Conservation (phyloP, 345 rosid species). For the Dipteronia dyeriana region DNA sequence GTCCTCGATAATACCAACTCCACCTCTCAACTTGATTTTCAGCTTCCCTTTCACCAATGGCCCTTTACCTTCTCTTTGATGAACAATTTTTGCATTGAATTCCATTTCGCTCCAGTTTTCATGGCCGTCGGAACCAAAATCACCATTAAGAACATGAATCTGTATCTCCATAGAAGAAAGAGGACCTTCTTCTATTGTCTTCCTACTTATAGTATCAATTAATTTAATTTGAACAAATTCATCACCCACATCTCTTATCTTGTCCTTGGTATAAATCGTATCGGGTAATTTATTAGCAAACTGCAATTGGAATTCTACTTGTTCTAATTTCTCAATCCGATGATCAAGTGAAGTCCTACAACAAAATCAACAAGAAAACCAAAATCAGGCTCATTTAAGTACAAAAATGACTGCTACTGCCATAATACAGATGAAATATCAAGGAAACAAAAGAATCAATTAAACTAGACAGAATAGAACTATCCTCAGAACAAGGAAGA, state of each 20-base stretch:
- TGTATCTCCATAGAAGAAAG: slow-evolving; percentile 34
- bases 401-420: neutral
- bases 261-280: slow-evolving; percentile 60
- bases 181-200: slow-evolving; percentile 36
- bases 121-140: slow-evolving; percentile 43
- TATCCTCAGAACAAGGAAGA: no score
- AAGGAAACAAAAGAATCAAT: no score
- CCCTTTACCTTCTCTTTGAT: slow-evolving; percentile 58
- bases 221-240: slow-evolving; percentile 44
- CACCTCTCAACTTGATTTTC: slow-evolving; percentile 38
- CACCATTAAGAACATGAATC: slow-evolving; percentile 62
- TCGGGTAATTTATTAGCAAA: slow-evolving; percentile 40
- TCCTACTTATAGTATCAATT: slow-evolving; percentile 40
- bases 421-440: no score
- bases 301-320: slow-evolving; percentile 38
- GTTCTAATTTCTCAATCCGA: slow-evolving; percentile 33
- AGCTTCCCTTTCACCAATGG: slow-evolving; percentile 71
- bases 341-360: slow-evolving; percentile 27
- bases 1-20: slow-evolving; percentile 46
- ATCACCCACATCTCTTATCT: slow-evolving; percentile 45
- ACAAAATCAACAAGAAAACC: neutral
- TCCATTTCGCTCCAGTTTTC: slow-evolving; percentile 52
- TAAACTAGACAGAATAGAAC: neutral
- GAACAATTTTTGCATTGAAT: slow-evolving; percentile 49
- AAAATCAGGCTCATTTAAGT: neutral